Evolutionary conservation across 208 protist genomes (phyloP), one percentile per base, ranked within the genome.

Genomic region (Acanthamoeba royreba): DNA sequence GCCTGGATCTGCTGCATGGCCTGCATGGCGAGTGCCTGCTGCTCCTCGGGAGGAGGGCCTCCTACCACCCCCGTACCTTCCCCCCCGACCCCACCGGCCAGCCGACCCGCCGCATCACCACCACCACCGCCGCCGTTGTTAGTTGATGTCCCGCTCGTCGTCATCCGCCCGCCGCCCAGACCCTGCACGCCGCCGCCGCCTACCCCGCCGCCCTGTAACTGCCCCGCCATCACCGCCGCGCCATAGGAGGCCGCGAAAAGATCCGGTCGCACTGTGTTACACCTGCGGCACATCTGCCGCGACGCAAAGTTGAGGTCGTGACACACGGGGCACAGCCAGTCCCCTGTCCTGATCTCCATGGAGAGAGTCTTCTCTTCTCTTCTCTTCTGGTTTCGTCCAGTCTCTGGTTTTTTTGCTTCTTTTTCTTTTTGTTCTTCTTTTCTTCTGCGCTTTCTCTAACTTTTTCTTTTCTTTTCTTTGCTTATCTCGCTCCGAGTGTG

Each of bases 1-100:
- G 81, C 81, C 45, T 89, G 81, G 28, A 89, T 89, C 46, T 89
- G 81, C 38, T 89, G 81, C 81, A 89, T 89, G 47, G 81, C 81
- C 31, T 89, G 81, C 5, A 89, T n/a, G 25, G 53, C 43, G 9
- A 92, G 38, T 45, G 87, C 63, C 77, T 92, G 43, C 1, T 92
- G 47, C 19, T 89, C 45, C 4, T 2, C 25, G 22, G 25, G 19
- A 61, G 25, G 19, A 25, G 19, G 53, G 53, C 53, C 53, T 61
- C 25, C 53, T 61, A 25, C 19, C 53, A 25, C 53, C 19, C 69
- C 69, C 69, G 19, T n/a, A 81, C 69, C 42, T 2, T 22, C 69
- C 19, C 69, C 69, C 19, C 87, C 87, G 35, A 52, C 87, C 43
- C 46, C 87, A 79, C 87, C 63, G 35, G 28, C 52, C 19, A 42